Conservation (phyloP, 2,329 filamentous ascomycete genomes). For the Corynespora cassiicola region DNA sequence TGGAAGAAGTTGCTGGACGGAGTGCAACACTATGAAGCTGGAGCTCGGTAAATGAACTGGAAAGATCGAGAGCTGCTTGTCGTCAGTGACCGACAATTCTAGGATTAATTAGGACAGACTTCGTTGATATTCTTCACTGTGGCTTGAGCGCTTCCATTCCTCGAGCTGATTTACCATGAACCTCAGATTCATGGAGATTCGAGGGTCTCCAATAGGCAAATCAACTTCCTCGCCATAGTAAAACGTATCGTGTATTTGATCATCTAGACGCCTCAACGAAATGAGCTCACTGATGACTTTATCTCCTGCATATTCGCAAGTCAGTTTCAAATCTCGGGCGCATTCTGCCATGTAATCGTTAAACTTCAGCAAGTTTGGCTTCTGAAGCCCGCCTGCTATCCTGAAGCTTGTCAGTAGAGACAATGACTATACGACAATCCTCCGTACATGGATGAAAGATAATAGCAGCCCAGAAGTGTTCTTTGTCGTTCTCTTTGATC, state of each 20-base stretch:
- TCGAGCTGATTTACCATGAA: conserved; percentile 35
- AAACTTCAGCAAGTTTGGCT: conserved; percentile 39
- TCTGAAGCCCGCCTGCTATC: conserved; percentile 34
- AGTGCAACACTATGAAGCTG: conserved; percentile 34
- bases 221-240: conserved; percentile 25
- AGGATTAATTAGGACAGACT: conserved; percentile 10
- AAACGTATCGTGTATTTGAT: conserved; percentile 38
- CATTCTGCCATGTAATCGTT: conserved; percentile 36
- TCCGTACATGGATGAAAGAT: conserved; percentile 37
- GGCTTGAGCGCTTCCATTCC: conserved; percentile 25
- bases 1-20: conserved; percentile 12
- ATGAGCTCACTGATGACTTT: conserved; percentile 30
- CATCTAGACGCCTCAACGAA: conserved; percentile 36
- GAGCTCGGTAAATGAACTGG: conserved; percentile 34
- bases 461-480: conserved; percentile 42
- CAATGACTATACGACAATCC: not conserved
- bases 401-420: conserved; percentile 12
- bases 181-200: conserved; percentile 34
- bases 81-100: conserved; percentile 3
- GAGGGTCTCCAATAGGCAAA: conserved; percentile 32
- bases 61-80: conserved; percentile 31
- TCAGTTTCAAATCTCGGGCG: conserved; percentile 21
- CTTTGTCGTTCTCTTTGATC: conserved; percentile 35
- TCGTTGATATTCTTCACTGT: conserved; percentile 19
- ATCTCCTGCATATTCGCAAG: conserved; percentile 34